Evolutionary conservation across 176 grass and related monocot genomes (phyloP), one percentile per base, ranked within the genome.

Genomic region (Rhipidocladum racemiflorum): DNA sequence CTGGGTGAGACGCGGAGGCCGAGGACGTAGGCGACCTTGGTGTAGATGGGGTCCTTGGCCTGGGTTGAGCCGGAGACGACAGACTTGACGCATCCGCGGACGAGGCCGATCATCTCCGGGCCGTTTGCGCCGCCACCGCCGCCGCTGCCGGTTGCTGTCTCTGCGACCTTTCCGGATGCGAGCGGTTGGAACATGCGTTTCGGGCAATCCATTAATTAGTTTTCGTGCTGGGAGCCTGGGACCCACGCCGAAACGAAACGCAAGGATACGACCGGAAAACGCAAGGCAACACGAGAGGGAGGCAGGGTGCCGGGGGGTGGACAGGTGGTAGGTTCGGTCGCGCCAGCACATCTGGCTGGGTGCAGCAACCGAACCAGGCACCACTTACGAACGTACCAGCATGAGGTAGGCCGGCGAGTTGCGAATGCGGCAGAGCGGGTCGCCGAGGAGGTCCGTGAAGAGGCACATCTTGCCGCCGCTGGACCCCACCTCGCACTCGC

Each of bases 351-450:
- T 38, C 80, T 74, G 43, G 56, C 56, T 49, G 68, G 57, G 50
- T 65, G 65, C 21, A 57, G 42, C 76, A 32, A 64, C 28, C 61
- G 7, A 30, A 18, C 61, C 29, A 34, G 44, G 3, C 24, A 24
- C 39, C 12, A 36, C n/a, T 62, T 21, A 48, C 14, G 13, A 45
- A 83, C 84, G 65, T 92, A 97, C 95, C 88, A 97, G 92, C 95
- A 97, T 94, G 84, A 91, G 88, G 65, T 54, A 91, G 68, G 85
- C 86, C 70, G 95, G 95, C 23, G 92, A 97, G 74, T 94, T 75
- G 39, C 95, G 95, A 90, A 97, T 89, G 84, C 95, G 92, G 88
- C 86, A 93, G 61, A 97, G 92, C 18, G 95, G 95, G 74, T 97
- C 90, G 48, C 95, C 95, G 65, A 97, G 89, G 81, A 94, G 92